A percentile compares a stretch with the other conserved stretches of the same genome.
Evolutionary conservation across 2,329 filamentous ascomycete species (phyloP).

Genomic region (Monascus ruber): DNA sequence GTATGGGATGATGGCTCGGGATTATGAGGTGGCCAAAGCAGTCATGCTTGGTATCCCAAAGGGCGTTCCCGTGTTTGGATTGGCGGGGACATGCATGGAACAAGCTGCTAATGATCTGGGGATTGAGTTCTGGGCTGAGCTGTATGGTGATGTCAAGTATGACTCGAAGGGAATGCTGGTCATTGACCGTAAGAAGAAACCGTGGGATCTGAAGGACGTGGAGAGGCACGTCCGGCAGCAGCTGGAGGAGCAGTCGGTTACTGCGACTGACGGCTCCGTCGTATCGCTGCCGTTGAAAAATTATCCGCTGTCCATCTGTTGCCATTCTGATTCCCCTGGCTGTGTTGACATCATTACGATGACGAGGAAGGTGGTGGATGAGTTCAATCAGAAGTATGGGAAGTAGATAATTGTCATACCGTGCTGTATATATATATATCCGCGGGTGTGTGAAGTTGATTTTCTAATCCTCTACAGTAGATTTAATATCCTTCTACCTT

Average conservation of each 20-base stretch:
- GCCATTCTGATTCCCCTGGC: conserved; percentile 38
- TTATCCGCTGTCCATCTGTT: conserved; percentile 35
- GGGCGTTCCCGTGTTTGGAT: conserved; percentile 42
- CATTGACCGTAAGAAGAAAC: conserved; percentile 49
- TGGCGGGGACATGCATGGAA: conserved; percentile 45
- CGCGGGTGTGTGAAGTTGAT: not conserved
- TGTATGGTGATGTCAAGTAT: conserved; percentile 49
- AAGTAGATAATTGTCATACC: conserved; percentile 1
- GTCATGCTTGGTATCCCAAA: conserved; percentile 43
- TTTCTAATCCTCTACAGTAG: not conserved
- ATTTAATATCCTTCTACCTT: too few relatives aligned
- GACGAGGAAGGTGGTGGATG: conserved; percentile 28
- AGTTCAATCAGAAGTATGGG: conserved; percentile 28
- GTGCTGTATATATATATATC: not conserved
- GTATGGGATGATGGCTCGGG: conserved; percentile 46
- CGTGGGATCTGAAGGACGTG: conserved; percentile 30
- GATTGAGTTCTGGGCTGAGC: conserved; percentile 42
- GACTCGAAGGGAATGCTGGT: conserved; percentile 39
- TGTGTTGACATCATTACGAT: conserved; percentile 35
- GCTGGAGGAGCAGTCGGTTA: conserved; percentile 30
- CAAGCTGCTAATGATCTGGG: conserved; percentile 42
- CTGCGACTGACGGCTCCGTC: conserved; percentile 29
- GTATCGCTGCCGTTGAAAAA: conserved; percentile 30
- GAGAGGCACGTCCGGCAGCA: conserved; percentile 33
- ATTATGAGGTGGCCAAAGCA: conserved; percentile 40